Conservation (phyloP, 148 eudicot genomes). For the Selenicereus undatus region DNA sequence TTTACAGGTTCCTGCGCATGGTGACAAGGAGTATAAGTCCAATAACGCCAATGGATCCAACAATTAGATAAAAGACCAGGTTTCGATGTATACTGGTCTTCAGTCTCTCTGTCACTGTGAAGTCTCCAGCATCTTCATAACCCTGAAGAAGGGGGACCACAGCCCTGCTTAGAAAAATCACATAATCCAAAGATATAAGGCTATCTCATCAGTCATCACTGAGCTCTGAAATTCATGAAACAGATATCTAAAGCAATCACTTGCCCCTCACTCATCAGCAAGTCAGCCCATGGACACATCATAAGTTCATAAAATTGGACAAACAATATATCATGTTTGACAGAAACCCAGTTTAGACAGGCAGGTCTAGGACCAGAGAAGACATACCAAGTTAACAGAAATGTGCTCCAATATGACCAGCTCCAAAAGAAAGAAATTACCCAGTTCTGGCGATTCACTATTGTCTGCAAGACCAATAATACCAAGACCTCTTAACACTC, state of each 20-base stretch:
- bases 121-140: constrained; percentile 98
- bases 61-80: constrained; percentile 72
- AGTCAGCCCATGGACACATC: background rate
- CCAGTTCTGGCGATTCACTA: constrained; percentile 52
- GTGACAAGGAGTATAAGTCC: constrained; percentile 77
- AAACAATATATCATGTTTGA: background rate
- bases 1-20: constrained; percentile 38
- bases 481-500: background rate
- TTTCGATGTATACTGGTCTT: constrained; percentile 87
- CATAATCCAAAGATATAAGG: constrained; percentile 43
- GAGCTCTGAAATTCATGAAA: constrained; percentile 9
- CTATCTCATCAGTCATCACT: constrained; percentile 32
- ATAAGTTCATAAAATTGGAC: background rate
- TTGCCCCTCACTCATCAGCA: constrained; percentile 15
- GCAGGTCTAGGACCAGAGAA: background rate
- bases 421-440: constrained; percentile 88
- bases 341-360: background rate
- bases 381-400: constrained; percentile 86
- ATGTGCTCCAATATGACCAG: constrained; percentile 99
- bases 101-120: constrained; percentile 71
- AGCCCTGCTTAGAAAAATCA: constrained; percentile 70
- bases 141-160: constrained; percentile 96
- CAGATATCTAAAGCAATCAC: constrained; percentile 1
- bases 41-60: constrained; percentile 77
- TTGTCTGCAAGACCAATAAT: constrained; percentile 52